Base-by-base conservation (phyloP, 1,284 basidiomycete species). In the Tylopilus orsonianus region DNA sequence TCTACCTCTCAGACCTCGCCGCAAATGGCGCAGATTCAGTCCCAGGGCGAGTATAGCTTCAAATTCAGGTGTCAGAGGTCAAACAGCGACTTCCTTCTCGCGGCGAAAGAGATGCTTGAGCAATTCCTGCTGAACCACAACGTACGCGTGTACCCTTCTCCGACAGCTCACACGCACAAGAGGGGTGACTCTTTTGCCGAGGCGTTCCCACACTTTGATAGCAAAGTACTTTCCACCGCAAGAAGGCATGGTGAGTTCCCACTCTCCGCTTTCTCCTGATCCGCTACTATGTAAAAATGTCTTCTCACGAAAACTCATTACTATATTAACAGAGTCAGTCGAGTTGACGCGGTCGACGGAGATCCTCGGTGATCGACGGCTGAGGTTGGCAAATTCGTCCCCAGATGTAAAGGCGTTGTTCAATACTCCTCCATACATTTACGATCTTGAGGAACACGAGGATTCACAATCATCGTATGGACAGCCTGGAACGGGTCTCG, bases 371-470 rank as follows among this genome's bases (percentile, higher is more conserved):
- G 89, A 91, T 63, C 79, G 90, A 46, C 75, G 90, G 38, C 74
- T 93, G 42, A 82, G 92, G 41, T 74, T 94, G 49, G 90, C 90
- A 9, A 90, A 85, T 56, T 93, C 92, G 8, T 90, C 93, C 4
- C 91, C 93, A 0, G 93, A 97, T 62, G 94, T 98, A 51, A 97
- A 97, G 70, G 93, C 95, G 1, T 69, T 97, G 52, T 97, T 98
- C 71, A 92, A 90, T 62, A 81, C 84, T 2, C 83, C 86, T 27
- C 77, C 83, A 9, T 88, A 87, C 58, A 81, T 89, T 54, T 87
- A 87, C 58, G 81, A 86, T 57, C 71, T 88, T 4, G 85, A 89
- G 51, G 82, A 87, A 50, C 81, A 78, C 18, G 80, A 87, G 48
- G 86, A 84, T 52, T 69, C 73, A 38, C 80, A 79, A 56, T 68